Evolutionary conservation across 2,329 filamentous ascomycete genomes (phyloP), one percentile per base, ranked within the genome.

Genomic region (Ascochyta fabae): DNA sequence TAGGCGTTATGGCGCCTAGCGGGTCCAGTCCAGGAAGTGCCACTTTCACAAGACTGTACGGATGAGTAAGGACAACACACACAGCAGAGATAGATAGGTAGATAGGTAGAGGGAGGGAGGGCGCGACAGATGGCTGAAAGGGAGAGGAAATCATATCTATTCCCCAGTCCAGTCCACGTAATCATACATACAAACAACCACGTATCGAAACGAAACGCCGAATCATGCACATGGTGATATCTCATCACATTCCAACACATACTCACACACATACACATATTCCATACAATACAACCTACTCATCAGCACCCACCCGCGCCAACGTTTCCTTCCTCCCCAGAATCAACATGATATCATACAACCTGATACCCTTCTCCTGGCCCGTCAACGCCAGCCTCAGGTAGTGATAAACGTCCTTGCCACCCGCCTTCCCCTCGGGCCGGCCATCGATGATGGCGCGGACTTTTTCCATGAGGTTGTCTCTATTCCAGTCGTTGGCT

Each of bases 321-420:
- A 75, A 57, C 26, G 60, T 67, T 61, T 76, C 73, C 16, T 61
- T 48, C 42, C 70, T 42, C 2, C 73, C 73, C 40, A 77, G 39
- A 3, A 76, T 66, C 15, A 67, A 33, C 68, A 77, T 73, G 13
- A 75, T 54, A 41, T 75, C 73, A 36, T 68, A 72, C n/a, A 77
- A 43, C 31, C 71, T 48, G 51, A 74, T 72, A 0, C 74, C 74
- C 39, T 71, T 59, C 15, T 73, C 66, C 22, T 66, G 61, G 3
- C 63, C 70, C 12, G 71, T 72, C 33, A 76, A 19, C 42, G 62
- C 66, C 56, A 66, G 60, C 13, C 74, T 42, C 38, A 77, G 26
- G 48, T 74, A 72, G 38, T 74, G 68, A 56, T 72, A 77, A 15
- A 73, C 66, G 6, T 72, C 58, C 31, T 72, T 75, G 3, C 61